These are phyloP conservation scores for Dactylis glomerata DNA, from an alignment of 176 grass and related monocot species.

Conservation along the genomic window DNA sequence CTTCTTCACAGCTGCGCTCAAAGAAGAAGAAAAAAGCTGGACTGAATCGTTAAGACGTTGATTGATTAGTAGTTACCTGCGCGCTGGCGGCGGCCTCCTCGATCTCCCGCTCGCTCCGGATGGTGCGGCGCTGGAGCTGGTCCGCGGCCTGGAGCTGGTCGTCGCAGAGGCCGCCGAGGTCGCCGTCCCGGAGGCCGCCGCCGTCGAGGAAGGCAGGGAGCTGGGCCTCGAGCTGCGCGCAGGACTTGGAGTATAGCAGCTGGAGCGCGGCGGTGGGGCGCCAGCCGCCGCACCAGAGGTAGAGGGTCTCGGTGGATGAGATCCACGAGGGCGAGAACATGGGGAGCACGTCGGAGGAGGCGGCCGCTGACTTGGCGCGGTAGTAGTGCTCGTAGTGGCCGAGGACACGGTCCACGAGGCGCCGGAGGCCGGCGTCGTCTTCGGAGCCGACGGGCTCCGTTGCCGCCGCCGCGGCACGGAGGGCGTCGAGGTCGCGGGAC, in stretches of 20 bases:
- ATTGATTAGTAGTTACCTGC: slow-evolving; percentile 9
- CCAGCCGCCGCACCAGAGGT: slow-evolving; percentile 82
- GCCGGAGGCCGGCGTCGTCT: neutral
- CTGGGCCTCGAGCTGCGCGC: slow-evolving; percentile 53
- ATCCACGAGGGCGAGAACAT: slow-evolving; percentile 80
- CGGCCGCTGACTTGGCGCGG: slow-evolving; percentile 48
- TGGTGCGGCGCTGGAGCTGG: slow-evolving; percentile 45
- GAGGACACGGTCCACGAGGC: slow-evolving; percentile 40
- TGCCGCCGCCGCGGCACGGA: slow-evolving; percentile 36
- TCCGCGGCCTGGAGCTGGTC: slow-evolving; percentile 45
- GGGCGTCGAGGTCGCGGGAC: slow-evolving; percentile 47
- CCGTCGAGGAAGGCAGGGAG: slow-evolving; percentile 29
- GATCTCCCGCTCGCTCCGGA: slow-evolving; percentile 54
- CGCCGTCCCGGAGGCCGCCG: neutral
- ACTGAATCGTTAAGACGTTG: neutral
- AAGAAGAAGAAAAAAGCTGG: neutral
- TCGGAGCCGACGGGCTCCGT: neutral
- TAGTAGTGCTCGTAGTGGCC: slow-evolving; percentile 79
- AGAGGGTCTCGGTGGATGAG: slow-evolving; percentile 71
- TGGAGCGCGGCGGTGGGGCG: slow-evolving; percentile 67
- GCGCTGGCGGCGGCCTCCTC: slow-evolving; percentile 35
- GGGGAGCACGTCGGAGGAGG: slow-evolving; percentile 29
- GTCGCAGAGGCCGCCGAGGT: slow-evolving; percentile 42
- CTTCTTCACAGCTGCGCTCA: neutral
- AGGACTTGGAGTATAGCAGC: slow-evolving; percentile 71